These are phyloP conservation scores for Willaertia magna DNA, from an alignment of 208 protist genomes.

Conservation along the genomic window DNA sequence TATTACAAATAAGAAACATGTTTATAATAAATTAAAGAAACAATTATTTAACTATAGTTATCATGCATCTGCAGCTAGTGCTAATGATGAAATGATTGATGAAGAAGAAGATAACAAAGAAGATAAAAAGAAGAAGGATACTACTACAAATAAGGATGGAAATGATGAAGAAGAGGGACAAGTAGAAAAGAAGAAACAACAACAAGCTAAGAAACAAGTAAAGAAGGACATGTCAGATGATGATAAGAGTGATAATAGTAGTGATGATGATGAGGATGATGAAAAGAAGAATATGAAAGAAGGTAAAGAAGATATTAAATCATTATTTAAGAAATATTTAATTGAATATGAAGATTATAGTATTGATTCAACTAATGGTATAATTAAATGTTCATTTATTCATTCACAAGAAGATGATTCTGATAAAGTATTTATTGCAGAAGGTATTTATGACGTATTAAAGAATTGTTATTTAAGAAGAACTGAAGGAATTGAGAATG, in stretches of 20 bases:
- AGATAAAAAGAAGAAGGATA: not conserved
- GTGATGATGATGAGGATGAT: not conserved
- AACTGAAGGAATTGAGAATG: not conserved
- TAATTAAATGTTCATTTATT: not conserved
- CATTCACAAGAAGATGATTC: not conserved
- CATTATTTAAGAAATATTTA: not conserved
- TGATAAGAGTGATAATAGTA: not conserved
- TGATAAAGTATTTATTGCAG: not conserved
- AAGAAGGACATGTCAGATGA: slow-evolving; percentile 3
- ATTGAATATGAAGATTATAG: not conserved
- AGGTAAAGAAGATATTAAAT: not conserved
- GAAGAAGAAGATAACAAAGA: not conserved
- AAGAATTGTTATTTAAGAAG: not conserved
- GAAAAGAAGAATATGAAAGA: not conserved
- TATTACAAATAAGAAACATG: not conserved
- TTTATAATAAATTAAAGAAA: not conserved
- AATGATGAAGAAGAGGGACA: not conserved
- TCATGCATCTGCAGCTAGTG: not conserved
- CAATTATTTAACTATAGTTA: not conserved
- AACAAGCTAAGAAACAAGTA: not conserved
- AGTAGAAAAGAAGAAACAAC: not conserved
- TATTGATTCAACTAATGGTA: not conserved
- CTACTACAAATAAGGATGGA: not conserved
- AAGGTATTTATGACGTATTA: not conserved
- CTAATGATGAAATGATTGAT: not conserved